Conservation (phyloP, 768 basidiomycete species). For the Pleurotus tuoliensis region DNA sequence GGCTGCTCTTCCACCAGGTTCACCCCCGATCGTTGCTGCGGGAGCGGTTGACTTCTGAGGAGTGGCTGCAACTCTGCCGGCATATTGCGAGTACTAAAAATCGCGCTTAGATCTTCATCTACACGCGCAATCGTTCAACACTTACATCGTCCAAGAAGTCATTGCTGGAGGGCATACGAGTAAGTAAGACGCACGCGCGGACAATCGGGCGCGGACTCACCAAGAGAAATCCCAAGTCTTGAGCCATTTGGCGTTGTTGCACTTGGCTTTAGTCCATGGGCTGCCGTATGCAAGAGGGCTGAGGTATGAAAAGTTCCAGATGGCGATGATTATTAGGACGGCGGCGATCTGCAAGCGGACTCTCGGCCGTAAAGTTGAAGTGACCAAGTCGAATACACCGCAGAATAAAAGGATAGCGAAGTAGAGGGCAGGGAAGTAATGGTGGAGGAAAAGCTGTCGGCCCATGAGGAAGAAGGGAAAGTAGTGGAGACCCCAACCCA, state of each 20-base stretch:
- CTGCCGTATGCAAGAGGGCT: constrained; percentile 82
- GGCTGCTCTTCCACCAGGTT: constrained; percentile 48
- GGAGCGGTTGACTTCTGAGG: constrained; percentile 31
- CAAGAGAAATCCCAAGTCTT: constrained; percentile 97
- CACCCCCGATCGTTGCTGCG: constrained; percentile 46
- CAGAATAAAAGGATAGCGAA: constrained; percentile 81
- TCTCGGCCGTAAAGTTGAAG: constrained; percentile 71
- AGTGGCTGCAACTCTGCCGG: constrained; percentile 30
- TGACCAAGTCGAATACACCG: constrained; percentile 79
- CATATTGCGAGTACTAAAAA: constrained; percentile 56
- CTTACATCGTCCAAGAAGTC: constrained; percentile 70
- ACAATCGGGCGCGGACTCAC: constrained; percentile 29
- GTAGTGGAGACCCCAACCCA: constrained; percentile 93
- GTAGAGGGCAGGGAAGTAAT: constrained; percentile 97
- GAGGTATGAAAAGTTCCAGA: constrained; percentile 77
- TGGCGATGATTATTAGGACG: constrained; percentile 64
- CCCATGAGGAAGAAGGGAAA: constrained; percentile 97
- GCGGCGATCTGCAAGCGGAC: constrained; percentile 79
- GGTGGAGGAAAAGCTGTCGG: constrained; percentile 96
- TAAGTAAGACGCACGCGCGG: neutral
- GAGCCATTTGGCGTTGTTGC: constrained; percentile 75
- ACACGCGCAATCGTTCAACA: constrained; percentile 6
- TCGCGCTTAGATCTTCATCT: constrained; percentile 3
- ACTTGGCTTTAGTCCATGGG: constrained; percentile 82
- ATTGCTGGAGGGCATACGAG: constrained; percentile 33